Base-by-base conservation (phyloP, 176 grass and related monocot species). In the Raddia guianensis region DNA sequence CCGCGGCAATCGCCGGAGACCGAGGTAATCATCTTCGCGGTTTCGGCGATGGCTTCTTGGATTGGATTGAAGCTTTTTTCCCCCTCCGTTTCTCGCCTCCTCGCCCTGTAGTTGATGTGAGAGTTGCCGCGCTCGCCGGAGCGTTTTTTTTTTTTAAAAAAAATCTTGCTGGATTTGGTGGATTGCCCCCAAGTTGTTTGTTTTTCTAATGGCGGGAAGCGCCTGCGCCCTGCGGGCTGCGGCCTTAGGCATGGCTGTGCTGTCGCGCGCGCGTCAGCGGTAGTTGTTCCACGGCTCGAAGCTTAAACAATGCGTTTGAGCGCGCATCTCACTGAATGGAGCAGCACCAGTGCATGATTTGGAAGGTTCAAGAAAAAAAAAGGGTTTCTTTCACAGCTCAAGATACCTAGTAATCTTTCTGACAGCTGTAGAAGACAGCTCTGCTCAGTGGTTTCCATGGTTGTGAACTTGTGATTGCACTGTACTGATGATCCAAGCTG, bases 1-100 rank as follows among this genome's bases (percentile, higher is more conserved):
- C 72, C 8, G 32, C 15, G 9, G 63, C 50, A 21, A 45, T 46
- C 48, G 53, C 21, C 76, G 56, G 77, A 18, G 27, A 62, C 79
- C 66, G 12, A 81, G 87, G 82, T 63, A 78, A 54, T 32, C 42
- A 6, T 27, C 15, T 12, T 6, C 44, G 34, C 9, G 7, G 18
- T 20, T 42, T 8, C 44, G 8, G 47, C 16, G 6, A 40, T 34
- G 8, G 27, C 21, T 18, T 49, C 45, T 70, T 49, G 20, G 20
- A 5, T 61, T 65, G 6, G 59, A 47, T 42, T 6, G 47, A 69
- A 32, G 3, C 37, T 52, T 65, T 65, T 66, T 6, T 18, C 3
- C 46, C 1, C 5, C 19, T 13, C 6, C 5, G 44, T 50, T 10
- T 40, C 37, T 40, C 20, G 45, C 49, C 5, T 72, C 27, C 0